Evolutionary conservation across 2,329 filamentous ascomycete genomes (phyloP), one percentile per base, ranked within the genome.

Genomic region (Dactylonectria estremocensis): DNA sequence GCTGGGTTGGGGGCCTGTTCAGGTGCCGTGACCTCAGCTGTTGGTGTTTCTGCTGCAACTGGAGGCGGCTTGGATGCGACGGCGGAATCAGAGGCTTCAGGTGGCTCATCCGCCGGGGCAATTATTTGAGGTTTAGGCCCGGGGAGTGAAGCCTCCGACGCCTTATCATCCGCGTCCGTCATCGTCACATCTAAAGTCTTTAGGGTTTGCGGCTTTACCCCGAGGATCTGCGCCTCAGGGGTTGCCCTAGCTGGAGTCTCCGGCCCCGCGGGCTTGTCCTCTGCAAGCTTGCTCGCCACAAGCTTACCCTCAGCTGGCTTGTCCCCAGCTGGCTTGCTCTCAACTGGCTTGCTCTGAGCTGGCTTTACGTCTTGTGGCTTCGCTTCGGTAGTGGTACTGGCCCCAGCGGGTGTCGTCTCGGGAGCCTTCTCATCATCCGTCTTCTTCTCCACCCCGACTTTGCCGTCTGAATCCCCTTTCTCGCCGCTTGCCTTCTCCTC

Each of bases 371-470:
- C 18, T 14, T 58, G 28, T 1, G 59, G 33, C 24, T 58, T 61
- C 49, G 55, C 61, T 31, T 69, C 67, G n/a, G 63, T 64, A 20
- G 58, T 55, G 8, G 40, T 11, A 40, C 70, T 69, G 16, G 69
- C 61, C 24, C 54, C 53, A 14, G 14, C 9, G 18, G 61, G 45
- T 14, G 53, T 46, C 9, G 66, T 37, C 31, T 76, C 67, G 9
- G 54, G 5, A 33, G 59, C 50, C 18, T 75, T 75, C 24, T 64
- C 72, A 11, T 22, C 70, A n/a, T 73, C 64, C n/a, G 40, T 10
- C 52, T 69, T 64, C 37, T 67, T 65, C 11, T 70, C 52, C 31
- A 61, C 55, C 50, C 50, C 65, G 31, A 53, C 37, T n/a, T 69
- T 70, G 22, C 53, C 48, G 28, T 64, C 60, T 20, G 64, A 20